These are phyloP conservation scores for Echria macrotheca DNA, from an alignment of 495 filamentous ascomycete genomes.

Conservation along the genomic window DNA sequence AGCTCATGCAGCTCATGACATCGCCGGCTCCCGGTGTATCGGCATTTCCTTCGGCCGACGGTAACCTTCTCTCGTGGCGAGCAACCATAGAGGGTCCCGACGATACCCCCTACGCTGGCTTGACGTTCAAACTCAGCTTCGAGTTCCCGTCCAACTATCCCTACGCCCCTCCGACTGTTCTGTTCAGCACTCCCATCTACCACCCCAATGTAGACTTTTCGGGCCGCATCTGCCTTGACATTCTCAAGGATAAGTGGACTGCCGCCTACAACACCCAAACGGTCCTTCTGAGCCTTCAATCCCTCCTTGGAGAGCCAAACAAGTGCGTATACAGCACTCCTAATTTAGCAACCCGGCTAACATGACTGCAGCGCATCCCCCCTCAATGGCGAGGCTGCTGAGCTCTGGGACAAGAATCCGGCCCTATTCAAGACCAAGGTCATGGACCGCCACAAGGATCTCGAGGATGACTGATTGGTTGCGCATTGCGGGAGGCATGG, in stretches of 20 bases:
- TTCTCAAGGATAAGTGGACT: slow-evolving; percentile 98
- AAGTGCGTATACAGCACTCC: slow-evolving; percentile 57
- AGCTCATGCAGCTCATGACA: slow-evolving; percentile 97
- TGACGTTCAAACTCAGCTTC: slow-evolving; percentile 92
- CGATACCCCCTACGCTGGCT: slow-evolving; percentile 82
- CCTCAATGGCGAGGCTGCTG: slow-evolving; percentile 91
- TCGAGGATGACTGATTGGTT: slow-evolving; percentile 48
- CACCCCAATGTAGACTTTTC: slow-evolving; percentile 94
- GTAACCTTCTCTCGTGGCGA: slow-evolving; percentile 86
- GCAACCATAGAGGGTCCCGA: slow-evolving; percentile 89
- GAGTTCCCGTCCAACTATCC: slow-evolving; percentile 90
- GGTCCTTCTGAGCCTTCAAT: slow-evolving; percentile 89
- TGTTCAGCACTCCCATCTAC: slow-evolving; percentile 92
- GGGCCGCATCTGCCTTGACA: slow-evolving; percentile 90
- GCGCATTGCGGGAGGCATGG: not conserved
- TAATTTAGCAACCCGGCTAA: not conserved
- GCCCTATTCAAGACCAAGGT: slow-evolving; percentile 78
- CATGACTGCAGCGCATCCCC: slow-evolving; percentile 67
- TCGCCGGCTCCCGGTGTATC: slow-evolving; percentile 88
- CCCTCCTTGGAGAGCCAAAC: slow-evolving; percentile 92
- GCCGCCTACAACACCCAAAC: slow-evolving; percentile 89
- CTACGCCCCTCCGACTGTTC: slow-evolving; percentile 83
- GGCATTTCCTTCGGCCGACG: slow-evolving; percentile 86
- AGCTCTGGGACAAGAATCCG: slow-evolving; percentile 89
- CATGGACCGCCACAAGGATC: slow-evolving; percentile 48